Percentiles rank a stretch among this genome's conserved stretches.
These are phyloP conservation scores for Rosa lucieae DNA, from an alignment of 306 rosid species.

Conservation along the genomic window DNA sequence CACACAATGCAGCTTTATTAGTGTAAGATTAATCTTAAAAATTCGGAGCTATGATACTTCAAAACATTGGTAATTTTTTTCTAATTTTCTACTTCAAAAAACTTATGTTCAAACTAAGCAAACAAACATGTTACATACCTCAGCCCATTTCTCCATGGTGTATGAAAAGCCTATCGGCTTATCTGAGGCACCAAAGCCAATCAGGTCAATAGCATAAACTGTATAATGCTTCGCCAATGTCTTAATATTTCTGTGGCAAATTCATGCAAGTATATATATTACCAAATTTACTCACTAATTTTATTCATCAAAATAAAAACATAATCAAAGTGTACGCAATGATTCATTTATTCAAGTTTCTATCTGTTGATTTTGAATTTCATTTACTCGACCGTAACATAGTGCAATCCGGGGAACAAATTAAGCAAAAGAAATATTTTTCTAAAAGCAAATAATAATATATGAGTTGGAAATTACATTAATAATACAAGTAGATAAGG, in stretches of 20 bases:
- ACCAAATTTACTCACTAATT: too few species aligned
- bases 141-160: constrained; percentile 92
- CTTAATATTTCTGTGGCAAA: constrained; percentile 62
- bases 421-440: background rate
- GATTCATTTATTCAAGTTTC: background rate
- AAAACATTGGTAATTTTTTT: background rate
- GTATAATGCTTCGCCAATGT: constrained; percentile 52
- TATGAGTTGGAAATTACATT: too few species aligned
- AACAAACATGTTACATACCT: constrained; percentile 38
- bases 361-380: background rate
- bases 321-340: background rate
- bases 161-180: constrained; percentile 75
- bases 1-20: background rate
- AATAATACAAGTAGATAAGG: constrained; percentile 8
- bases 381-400: background rate
- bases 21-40: background rate
- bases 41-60: background rate
- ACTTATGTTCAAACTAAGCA: background rate
- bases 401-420: background rate
- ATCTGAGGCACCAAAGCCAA: constrained; percentile 93
- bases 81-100: background rate
- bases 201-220: constrained; percentile 93
- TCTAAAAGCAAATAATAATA: background rate
- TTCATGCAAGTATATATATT: background rate
- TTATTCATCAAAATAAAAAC: background rate